Evolutionary conservation across 176 grass and related monocot species (phyloP), one percentile per base, ranked within the genome.

Genomic region (Ampelocalamus luodianensis): DNA sequence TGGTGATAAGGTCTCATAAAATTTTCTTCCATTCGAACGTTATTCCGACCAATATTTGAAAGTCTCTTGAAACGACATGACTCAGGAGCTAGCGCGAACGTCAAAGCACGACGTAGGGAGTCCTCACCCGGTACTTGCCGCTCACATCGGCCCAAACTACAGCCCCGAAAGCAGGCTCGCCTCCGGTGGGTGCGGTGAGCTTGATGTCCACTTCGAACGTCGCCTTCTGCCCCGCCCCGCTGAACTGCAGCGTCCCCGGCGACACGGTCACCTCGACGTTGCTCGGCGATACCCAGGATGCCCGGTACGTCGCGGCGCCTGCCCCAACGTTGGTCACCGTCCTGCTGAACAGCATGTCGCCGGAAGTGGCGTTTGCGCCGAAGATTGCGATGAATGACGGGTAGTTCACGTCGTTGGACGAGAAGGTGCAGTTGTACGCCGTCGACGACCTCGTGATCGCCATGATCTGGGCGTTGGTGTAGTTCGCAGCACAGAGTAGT

Each of bases 401-500:
- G 74, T 92, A 92, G 87, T 92, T 89, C 67, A 92, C 68, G 36
- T 92, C 90, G 48, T 45, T 78, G 34, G 90, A 86, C 34, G 83
- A 36, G 53, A 64, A 16, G 18, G 83, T 89, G 74, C 90, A 92
- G 75, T 92, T 83, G 74, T 82, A 86, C 22, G 55, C 61, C 76
- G 14, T 16, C 15, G 89, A 77, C 23, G 90, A 86, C 42, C 75
- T 79, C 29, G 90, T 92, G 83, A 93, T 95, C 76, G 79, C 53
- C 87, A 60, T 89, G 71, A 95, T 91, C 60, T 95, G 93, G 3
- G 87, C 50, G 37, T 22, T 70, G 10, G 95, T 97, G 68, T 86
- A 93, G 72, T 95, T 97, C 36, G 86, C 83, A 13, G 89, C 85
- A 71, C 95, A 98, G 10, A 93, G 74, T n/a, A 95, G 74, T 8